A percentile compares a stretch with the other conserved stretches of the same genome.
These are phyloP conservation scores for Sphaerobolus stellatus DNA, from an alignment of 1,284 basidiomycete species.

Conservation along the genomic window DNA sequence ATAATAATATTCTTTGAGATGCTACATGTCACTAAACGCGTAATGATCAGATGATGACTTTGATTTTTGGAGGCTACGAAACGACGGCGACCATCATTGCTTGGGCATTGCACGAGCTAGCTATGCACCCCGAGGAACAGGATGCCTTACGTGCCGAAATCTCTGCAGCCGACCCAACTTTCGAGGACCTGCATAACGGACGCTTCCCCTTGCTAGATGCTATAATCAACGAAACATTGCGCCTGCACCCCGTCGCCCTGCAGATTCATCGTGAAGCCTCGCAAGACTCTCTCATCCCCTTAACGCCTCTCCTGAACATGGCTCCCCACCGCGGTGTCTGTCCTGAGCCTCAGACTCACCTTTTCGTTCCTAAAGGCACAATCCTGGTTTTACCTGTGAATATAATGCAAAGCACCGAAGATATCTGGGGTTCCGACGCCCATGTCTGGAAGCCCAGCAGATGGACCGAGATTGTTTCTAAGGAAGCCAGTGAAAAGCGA, in stretches of 20 bases:
- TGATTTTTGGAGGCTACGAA: conserved; percentile 32
- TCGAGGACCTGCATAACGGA: conserved; percentile 11
- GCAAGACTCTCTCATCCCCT: conserved; percentile 12
- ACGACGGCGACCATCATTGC: conserved; percentile 42
- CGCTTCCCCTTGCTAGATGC: conserved; percentile 16
- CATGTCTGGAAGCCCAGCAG: conserved; percentile 10
- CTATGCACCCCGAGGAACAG: conserved; percentile 38
- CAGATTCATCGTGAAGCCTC: conserved; percentile 16
- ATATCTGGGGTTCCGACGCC: conserved; percentile 14
- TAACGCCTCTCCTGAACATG: conserved; percentile 35
- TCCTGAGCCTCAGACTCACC: conserved; percentile 4
- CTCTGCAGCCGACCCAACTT: conserved; percentile 10
- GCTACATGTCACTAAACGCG: conserved; percentile 5
- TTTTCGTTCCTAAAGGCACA: conserved; percentile 16
- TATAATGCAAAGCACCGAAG: conserved; percentile 10
- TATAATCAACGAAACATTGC: conserved; percentile 15
- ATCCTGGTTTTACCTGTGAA: conserved; percentile 15
- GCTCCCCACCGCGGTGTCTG: conserved; percentile 26
- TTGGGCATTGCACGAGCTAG: conserved; percentile 37
- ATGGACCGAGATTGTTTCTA: conserved; percentile 8
- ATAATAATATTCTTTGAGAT: neutral
- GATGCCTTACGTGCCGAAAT: conserved; percentile 36
- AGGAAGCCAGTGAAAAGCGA: conserved; percentile 5
- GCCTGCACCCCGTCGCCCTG: conserved; percentile 14
- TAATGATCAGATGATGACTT: conserved; percentile 18